These are phyloP conservation scores for Boletus rubropictus DNA, from an alignment of 768 basidiomycete genomes.

Conservation along the genomic window DNA sequence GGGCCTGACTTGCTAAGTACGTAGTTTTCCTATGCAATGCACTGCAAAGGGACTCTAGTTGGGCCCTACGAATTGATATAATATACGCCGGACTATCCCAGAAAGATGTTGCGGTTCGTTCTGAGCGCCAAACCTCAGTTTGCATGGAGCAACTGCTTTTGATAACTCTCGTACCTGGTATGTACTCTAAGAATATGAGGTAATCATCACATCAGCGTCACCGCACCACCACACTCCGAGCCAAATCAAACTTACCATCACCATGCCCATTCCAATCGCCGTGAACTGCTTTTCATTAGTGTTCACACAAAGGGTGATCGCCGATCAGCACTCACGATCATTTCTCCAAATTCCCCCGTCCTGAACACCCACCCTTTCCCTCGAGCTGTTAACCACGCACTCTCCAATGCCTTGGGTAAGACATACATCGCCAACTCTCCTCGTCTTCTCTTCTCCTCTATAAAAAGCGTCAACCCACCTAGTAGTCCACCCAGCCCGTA, in stretches of 20 bases:
- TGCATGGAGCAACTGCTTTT: background rate
- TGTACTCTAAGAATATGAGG: slow-evolving; percentile 45
- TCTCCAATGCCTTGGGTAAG: slow-evolving; percentile 85
- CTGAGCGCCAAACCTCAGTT: slow-evolving; percentile 23
- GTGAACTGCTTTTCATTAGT: slow-evolving; percentile 39
- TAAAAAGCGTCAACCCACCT: slow-evolving; percentile 71
- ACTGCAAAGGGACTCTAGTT: slow-evolving; percentile 41
- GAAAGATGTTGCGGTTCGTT: slow-evolving; percentile 77
- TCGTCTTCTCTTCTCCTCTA: slow-evolving; percentile 84
- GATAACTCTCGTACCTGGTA: slow-evolving; percentile 51
- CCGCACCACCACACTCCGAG: background rate
- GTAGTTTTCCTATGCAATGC: background rate
- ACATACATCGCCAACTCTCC: slow-evolving; percentile 91
- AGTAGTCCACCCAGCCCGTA: slow-evolving; percentile 73
- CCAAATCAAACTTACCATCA: slow-evolving; percentile 54
- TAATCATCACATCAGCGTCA: slow-evolving; percentile 5
- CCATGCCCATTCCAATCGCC: slow-evolving; percentile 84
- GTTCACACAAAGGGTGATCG: background rate
- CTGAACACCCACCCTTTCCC: slow-evolving; percentile 71
- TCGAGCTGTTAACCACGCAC: slow-evolving; percentile 76
- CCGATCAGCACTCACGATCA: slow-evolving; percentile 41
- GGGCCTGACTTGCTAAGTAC: background rate
- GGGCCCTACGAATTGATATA: slow-evolving; percentile 88
- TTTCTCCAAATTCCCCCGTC: slow-evolving; percentile 66
- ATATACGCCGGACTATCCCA: slow-evolving; percentile 69